Evolutionary conservation across 306 rosid genomes (phyloP).

Genomic region (Sicyos baderoa): DNA sequence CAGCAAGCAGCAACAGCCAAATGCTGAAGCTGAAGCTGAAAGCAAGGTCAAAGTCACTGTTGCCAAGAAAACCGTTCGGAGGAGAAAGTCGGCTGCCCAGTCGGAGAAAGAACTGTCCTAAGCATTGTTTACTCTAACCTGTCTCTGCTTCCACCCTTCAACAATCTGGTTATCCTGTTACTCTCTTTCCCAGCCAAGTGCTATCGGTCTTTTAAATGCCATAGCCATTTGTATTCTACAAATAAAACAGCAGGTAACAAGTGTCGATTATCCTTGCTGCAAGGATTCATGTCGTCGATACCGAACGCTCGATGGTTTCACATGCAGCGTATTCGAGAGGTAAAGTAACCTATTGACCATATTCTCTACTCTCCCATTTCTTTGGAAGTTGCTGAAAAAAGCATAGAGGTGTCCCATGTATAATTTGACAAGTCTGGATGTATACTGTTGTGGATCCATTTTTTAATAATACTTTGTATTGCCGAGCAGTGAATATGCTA

Average conservation of each 20-base stretch:
- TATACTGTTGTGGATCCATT: not conserved
- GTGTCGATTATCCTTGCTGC: not conserved
- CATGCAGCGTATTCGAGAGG: not conserved
- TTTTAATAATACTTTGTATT: not conserved
- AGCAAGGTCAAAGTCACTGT: too few relatives aligned
- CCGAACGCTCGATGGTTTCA: not conserved
- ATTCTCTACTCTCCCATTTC: not conserved
- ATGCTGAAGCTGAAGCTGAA: too few relatives aligned
- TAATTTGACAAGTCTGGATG: not conserved
- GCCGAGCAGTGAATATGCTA: not conserved
- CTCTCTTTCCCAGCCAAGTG: not conserved
- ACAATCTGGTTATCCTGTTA: too few relatives aligned
- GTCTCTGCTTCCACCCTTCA: too few relatives aligned
- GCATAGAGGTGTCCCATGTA: conserved; percentile 3
- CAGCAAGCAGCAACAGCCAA: too few relatives aligned
- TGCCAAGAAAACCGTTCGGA: too few relatives aligned
- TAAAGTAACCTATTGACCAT: not conserved
- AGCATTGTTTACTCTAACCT: too few relatives aligned
- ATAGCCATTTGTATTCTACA: not conserved
- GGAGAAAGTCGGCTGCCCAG: too few relatives aligned
- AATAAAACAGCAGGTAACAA: not conserved
- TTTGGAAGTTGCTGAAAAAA: not conserved
- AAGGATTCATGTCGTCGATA: not conserved
- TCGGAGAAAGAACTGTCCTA: too few relatives aligned
- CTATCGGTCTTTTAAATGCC: not conserved